phyloP scores from a whole-genome alignment of 345 rosid genomes.

The Hibiscus trionum region DNA sequence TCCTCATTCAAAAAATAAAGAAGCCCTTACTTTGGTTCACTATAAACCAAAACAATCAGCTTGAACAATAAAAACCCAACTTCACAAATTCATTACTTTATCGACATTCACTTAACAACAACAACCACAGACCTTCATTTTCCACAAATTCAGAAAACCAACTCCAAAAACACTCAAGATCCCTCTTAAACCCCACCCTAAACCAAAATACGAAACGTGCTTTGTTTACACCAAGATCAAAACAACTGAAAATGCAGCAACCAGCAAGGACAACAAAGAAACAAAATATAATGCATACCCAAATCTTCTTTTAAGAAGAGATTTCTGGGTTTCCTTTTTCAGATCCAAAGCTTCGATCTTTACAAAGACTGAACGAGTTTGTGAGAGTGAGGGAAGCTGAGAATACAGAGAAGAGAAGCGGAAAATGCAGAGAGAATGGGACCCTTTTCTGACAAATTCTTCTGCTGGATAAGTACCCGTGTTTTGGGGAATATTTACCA shows the following conservation, averaged over 20 bases:
- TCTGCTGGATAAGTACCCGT: background rate
- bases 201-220: background rate
- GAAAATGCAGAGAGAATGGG: conserved; percentile 3
- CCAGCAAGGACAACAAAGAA: background rate
- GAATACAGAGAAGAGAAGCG: background rate
- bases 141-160: background rate
- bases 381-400: conserved; percentile 10
- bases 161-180: background rate
- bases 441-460: background rate
- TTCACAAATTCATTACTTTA: background rate
- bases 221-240: background rate
- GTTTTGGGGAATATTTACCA: background rate
- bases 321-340: background rate
- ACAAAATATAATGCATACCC: background rate
- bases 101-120: background rate
- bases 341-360: conserved; percentile 10
- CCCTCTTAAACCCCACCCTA: background rate
- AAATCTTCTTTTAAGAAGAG: conserved; percentile 10
- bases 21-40: background rate
- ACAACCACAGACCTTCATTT: background rate
- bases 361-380: background rate
- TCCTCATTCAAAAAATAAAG: background rate
- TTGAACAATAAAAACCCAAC: background rate
- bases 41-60: background rate
- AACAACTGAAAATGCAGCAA: background rate